These are phyloP conservation scores for Kuraishia hungarica DNA, from an alignment of 805 yeast species.

Conservation along the genomic window DNA sequence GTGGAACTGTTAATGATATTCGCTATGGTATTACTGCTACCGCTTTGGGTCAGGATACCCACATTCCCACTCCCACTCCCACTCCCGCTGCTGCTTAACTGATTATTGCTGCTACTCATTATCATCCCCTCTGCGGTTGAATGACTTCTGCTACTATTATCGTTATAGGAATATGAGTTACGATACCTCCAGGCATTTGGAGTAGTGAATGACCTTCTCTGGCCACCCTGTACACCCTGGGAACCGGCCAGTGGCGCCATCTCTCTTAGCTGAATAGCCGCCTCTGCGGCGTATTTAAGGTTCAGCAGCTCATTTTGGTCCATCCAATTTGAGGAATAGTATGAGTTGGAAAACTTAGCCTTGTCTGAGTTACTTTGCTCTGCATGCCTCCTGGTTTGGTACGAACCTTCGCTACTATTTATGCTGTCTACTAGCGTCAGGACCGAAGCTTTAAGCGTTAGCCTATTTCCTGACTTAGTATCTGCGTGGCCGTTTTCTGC, in stretches of 20 bases:
- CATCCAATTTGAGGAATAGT: neutral
- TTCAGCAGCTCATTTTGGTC: neutral
- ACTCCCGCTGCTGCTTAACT: neutral
- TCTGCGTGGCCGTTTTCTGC: neutral
- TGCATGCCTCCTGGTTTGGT: neutral
- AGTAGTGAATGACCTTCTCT: neutral
- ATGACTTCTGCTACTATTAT: neutral
- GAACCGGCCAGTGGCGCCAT: neutral
- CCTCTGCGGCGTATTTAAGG: neutral
- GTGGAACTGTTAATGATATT: neutral
- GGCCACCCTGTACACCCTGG: neutral
- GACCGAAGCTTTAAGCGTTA: neutral
- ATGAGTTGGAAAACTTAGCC: neutral
- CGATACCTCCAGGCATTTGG: neutral
- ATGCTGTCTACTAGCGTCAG: neutral
- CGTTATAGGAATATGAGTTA: neutral
- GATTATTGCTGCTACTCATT: neutral
- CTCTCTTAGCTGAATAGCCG: neutral
- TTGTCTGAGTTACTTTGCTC: neutral
- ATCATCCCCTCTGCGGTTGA: neutral
- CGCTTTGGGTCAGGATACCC: neutral
- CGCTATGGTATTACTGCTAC: neutral
- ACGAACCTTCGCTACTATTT: neutral
- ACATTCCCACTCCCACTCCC: neutral
- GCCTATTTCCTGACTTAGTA: neutral